Evolutionary conservation across 352 stramenopile genomes (phyloP).

Genomic region (Phytopythium chamaehyphon): DNA sequence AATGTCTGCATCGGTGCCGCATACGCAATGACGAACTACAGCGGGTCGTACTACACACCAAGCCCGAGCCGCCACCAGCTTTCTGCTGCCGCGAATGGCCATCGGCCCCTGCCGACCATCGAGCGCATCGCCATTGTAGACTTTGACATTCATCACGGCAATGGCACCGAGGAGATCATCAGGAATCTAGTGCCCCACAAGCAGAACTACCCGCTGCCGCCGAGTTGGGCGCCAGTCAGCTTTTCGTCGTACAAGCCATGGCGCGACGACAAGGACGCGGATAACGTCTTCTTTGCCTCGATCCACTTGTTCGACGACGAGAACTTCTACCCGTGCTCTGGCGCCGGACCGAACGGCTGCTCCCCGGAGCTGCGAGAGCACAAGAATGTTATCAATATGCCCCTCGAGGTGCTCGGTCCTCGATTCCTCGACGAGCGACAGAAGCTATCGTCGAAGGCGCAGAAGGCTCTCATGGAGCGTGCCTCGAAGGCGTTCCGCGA

Average conservation of each 20-base stretch:
- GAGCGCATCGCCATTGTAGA: conserved; percentile 57
- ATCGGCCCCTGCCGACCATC: conserved; percentile 16
- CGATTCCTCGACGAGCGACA: conserved; percentile 55
- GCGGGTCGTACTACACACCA: conserved; percentile 31
- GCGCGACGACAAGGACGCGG: conserved; percentile 52
- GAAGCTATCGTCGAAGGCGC: conserved; percentile 51
- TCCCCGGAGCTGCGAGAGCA: conserved; percentile 39
- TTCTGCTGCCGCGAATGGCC: conserved; percentile 2
- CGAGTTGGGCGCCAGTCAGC: conserved; percentile 51
- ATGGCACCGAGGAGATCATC: conserved; percentile 64
- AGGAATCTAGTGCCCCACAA: conserved; percentile 56
- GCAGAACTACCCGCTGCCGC: conserved; percentile 57
- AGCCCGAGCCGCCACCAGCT: not conserved
- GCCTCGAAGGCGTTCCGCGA: conserved; percentile 43
- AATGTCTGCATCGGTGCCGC: conserved; percentile 64
- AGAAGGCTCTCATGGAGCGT: conserved; percentile 42
- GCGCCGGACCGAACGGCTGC: conserved; percentile 38
- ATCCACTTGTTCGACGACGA: conserved; percentile 62
- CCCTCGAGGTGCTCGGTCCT: conserved; percentile 41
- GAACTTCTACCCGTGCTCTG: conserved; percentile 64
- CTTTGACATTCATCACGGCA: conserved; percentile 69
- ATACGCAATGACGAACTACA: conserved; percentile 52
- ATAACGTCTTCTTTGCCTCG: conserved; percentile 66
- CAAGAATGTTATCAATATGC: conserved; percentile 55
- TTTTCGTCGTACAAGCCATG: conserved; percentile 68